A percentile compares a stretch with the other conserved stretches of the same genome.
These are phyloP conservation scores for Magnusiomyces ingens DNA, from an alignment of 1,139 yeast genomes.

Conservation along the genomic window DNA sequence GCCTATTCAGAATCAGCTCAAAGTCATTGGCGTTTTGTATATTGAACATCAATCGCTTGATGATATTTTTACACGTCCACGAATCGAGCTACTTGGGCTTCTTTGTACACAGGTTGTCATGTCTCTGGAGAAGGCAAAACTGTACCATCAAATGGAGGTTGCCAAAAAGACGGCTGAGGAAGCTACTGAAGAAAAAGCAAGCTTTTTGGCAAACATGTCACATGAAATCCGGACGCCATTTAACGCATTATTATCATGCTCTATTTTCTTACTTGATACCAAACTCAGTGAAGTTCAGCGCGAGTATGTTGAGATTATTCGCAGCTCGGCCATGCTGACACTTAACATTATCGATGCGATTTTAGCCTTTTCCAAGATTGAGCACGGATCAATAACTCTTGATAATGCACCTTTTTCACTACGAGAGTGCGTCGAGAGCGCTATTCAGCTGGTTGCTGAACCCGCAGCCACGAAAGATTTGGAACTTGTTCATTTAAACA, in stretches of 20 bases:
- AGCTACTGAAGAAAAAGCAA: conserved; percentile 53
- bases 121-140: conserved; percentile 43
- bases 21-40: conserved; percentile 45
- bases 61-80: conserved; percentile 32
- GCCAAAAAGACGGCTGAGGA: conserved; percentile 54
- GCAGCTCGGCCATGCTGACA: conserved; percentile 48
- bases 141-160: conserved; percentile 45
- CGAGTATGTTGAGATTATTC: conserved; percentile 51
- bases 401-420: conserved; percentile 46
- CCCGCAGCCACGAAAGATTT: conserved; percentile 44
- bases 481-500: conserved; percentile 45
- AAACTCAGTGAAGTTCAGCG: conserved; percentile 42
- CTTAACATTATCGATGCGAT: conserved; percentile 52
- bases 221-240: conserved; percentile 56
- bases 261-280: conserved; percentile 48
- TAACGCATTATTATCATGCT: conserved; percentile 50
- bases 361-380: conserved; percentile 50
- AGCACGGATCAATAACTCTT: conserved; percentile 47
- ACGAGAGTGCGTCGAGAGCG: conserved; percentile 47
- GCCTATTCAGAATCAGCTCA: conserved; percentile 43
- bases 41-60: conserved; percentile 36
- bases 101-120: conserved; percentile 52
- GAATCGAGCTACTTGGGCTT: conserved; percentile 41
- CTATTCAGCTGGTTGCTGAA: conserved; percentile 48
- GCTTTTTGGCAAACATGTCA: conserved; percentile 49